Conservation (phyloP, 768 basidiomycete species). For the Dacryopinax spathularia region DNA sequence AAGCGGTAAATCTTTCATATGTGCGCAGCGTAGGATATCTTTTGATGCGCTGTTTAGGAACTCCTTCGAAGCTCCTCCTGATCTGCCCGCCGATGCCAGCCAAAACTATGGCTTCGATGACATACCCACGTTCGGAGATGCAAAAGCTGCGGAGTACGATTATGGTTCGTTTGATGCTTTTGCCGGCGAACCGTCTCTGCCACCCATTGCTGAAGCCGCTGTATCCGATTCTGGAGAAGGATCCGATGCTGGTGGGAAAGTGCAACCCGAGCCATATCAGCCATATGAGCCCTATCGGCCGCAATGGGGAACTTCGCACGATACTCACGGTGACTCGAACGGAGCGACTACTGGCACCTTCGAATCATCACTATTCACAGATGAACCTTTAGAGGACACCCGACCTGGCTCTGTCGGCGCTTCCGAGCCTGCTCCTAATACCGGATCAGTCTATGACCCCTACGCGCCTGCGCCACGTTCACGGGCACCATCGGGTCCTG, state of each 20-base stretch:
- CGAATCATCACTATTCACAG: neutral
- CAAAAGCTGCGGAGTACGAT: neutral
- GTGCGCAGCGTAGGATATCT: too few relatives aligned
- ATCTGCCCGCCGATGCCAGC: neutral
- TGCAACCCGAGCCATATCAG: neutral
- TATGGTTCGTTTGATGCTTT: neutral
- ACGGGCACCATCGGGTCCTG: conserved; percentile 8
- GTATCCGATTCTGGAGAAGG: neutral
- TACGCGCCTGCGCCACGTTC: conserved; percentile 24
- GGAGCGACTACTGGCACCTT: neutral
- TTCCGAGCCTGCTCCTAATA: neutral
- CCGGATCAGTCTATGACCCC: conserved; percentile 16
- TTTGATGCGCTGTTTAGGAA: too few relatives aligned
- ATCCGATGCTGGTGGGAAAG: neutral
- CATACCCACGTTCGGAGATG: neutral
- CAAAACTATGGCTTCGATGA: conserved; percentile 1
- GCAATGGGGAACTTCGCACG: neutral
- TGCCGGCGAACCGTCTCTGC: neutral
- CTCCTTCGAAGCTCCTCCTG: too few relatives aligned
- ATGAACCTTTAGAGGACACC: neutral
- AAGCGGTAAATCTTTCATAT: neutral
- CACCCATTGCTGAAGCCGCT: neutral
- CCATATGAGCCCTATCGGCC: neutral
- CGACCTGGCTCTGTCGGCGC: neutral
- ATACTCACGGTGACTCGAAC: neutral